Percentiles rank a stretch among this genome's conserved stretches.
phyloP scores from a whole-genome alignment of 768 basidiomycete genomes.

The Boletellus sp. region DNA sequence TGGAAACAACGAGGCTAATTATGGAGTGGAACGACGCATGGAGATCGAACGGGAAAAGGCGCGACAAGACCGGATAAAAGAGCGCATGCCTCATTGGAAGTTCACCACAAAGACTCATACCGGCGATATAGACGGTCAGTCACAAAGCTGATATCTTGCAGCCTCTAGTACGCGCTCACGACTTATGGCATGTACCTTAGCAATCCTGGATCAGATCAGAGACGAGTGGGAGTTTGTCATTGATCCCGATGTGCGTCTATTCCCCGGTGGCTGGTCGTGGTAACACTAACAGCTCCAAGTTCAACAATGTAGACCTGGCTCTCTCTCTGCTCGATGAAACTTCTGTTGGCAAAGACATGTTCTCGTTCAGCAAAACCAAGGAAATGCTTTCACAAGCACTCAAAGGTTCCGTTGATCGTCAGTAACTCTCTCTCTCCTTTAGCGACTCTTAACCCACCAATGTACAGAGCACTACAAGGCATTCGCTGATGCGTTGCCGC shows the following conservation, averaged over 20 bases:
- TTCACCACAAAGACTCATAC: slow-evolving; percentile 52
- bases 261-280: background rate
- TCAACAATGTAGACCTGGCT: slow-evolving; percentile 92
- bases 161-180: background rate
- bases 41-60: slow-evolving; percentile 61
- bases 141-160: background rate
- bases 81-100: slow-evolving; percentile 59
- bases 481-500: slow-evolving; percentile 90
- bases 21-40: slow-evolving; percentile 53
- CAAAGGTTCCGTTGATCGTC: slow-evolving; percentile 86
- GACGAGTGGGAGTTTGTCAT: slow-evolving; percentile 90
- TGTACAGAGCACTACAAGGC: slow-evolving; percentile 84
- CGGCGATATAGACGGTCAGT: slow-evolving; percentile 84
- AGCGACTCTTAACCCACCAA: slow-evolving; percentile 2
- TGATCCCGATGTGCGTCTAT: slow-evolving; percentile 63
- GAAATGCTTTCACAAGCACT: slow-evolving; percentile 73
- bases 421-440: slow-evolving; percentile 29
- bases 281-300: slow-evolving; percentile 42
- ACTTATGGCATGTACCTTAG: slow-evolving; percentile 36
- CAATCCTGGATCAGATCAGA: slow-evolving; percentile 79
- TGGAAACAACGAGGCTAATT: slow-evolving; percentile 51
- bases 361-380: slow-evolving; percentile 75
- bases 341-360: slow-evolving; percentile 67
- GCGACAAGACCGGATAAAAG: slow-evolving; percentile 67
- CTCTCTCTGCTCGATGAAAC: slow-evolving; percentile 81